These are phyloP conservation scores for Candolleomyces eurysporus DNA, from an alignment of 768 basidiomycete species.

Conservation along the genomic window DNA sequence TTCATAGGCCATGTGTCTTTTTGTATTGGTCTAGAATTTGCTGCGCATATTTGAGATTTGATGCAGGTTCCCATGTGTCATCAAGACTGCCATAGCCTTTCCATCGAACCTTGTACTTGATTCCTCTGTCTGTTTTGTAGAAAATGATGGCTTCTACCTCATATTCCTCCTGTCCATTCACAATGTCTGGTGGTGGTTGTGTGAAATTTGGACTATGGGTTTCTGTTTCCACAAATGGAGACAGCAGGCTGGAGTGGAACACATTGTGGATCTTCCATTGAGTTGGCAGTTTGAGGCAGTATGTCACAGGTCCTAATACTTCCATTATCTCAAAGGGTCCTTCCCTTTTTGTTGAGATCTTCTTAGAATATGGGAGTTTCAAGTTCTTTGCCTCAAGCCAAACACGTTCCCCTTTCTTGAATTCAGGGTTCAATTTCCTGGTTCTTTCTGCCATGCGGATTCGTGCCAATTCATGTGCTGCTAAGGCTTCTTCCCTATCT, in stretches of 20 bases:
- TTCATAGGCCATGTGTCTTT: background rate
- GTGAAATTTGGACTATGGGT: constrained; percentile 7
- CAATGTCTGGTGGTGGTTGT: constrained; percentile 8
- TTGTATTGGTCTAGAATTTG: background rate
- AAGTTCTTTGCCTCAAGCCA: constrained; percentile 4
- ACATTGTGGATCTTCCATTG: background rate
- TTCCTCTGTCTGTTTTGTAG: background rate
- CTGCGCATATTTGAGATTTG: background rate
- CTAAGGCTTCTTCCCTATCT: constrained; percentile 13
- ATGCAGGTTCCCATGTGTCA: background rate
- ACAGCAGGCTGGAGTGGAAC: background rate
- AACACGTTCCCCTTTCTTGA: constrained; percentile 8
- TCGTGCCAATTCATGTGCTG: constrained; percentile 11
- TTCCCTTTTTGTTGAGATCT: background rate
- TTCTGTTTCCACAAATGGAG: constrained; percentile 9
- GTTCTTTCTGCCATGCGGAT: constrained; percentile 6
- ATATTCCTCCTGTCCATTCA: constrained; percentile 10
- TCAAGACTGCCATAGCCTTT: background rate
- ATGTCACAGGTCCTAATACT: background rate
- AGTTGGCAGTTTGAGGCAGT: background rate
- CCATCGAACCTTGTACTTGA: background rate
- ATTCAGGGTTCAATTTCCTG: background rate
- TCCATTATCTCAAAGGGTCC: background rate
- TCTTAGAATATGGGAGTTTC: background rate
- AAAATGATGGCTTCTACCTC: background rate